Percentiles rank a stretch among this genome's conserved stretches.
Conservation (phyloP, 257 asterid species). For the Voacanga thouarsii region DNA sequence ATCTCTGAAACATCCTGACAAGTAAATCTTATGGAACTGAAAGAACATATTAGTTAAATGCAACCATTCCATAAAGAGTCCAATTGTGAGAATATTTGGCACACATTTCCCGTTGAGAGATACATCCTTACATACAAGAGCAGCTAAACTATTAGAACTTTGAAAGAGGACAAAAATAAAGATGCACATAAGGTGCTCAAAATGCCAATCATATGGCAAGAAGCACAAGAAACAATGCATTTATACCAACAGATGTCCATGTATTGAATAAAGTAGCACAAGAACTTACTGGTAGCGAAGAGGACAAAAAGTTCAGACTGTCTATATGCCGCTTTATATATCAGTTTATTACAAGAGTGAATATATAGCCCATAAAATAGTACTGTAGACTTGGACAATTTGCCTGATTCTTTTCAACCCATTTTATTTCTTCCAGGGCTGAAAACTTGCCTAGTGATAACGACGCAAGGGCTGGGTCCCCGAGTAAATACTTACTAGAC, state of each 20-base stretch:
- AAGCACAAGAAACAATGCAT: neutral
- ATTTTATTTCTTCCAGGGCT: slow-evolving; percentile 81
- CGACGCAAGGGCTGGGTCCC: slow-evolving; percentile 94
- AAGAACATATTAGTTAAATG: neutral
- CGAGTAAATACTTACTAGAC: slow-evolving; percentile 94
- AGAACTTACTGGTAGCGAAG: slow-evolving; percentile 83
- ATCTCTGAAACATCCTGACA: neutral
- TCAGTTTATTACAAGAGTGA: slow-evolving; percentile 95
- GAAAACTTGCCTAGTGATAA: slow-evolving; percentile 91
- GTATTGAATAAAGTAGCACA: too few relatives aligned
- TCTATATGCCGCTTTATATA: slow-evolving; percentile 87
- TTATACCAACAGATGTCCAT: neutral
- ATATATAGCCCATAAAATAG: slow-evolving; percentile 98
- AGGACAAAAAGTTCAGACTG: slow-evolving; percentile 98
- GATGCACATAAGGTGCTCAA: neutral
- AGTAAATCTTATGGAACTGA: neutral
- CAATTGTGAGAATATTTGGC: neutral
- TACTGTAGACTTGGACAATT: slow-evolving; percentile 83
- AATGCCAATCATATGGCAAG: neutral
- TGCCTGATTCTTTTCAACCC: slow-evolving; percentile 70
- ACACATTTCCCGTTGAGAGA: neutral
- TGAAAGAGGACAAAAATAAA: neutral
- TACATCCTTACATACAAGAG: neutral
- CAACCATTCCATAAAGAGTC: neutral
- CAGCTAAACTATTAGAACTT: neutral